Evolutionary conservation across 2,329 filamentous ascomycete genomes (phyloP).

Genomic region (Hypoxylon sp.): DNA sequence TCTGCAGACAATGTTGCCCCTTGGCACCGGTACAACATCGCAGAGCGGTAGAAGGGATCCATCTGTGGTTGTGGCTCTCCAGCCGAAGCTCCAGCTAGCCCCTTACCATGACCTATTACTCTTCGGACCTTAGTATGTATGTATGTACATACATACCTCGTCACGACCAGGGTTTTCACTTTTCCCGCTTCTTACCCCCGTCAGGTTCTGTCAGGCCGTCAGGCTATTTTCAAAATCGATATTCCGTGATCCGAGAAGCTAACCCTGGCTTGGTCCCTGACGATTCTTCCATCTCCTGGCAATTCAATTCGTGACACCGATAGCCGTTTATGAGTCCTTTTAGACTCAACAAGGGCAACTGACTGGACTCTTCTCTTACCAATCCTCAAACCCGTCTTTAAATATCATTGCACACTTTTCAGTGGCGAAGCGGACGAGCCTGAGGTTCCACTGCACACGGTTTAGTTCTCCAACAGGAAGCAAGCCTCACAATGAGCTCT

Average conservation of each 20-base stretch:
- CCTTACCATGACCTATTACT: background rate
- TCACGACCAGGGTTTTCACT: conserved; percentile 21
- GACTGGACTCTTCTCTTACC: conserved; percentile 7
- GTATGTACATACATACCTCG: no score
- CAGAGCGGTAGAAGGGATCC: conserved; percentile 14
- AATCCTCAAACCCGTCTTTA: conserved; percentile 18
- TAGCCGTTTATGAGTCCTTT: conserved; percentile 1
- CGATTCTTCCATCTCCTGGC: conserved; percentile 7
- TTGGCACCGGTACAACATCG: conserved; percentile 12
- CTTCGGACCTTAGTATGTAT: background rate
- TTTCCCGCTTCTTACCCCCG: conserved; percentile 8
- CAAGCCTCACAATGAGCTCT: conserved; percentile 29
- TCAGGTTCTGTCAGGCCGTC: conserved; percentile 19
- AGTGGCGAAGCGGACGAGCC: conserved; percentile 1
- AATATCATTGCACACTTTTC: conserved; percentile 15
- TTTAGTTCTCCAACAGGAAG: conserved; percentile 15
- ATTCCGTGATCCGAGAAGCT: conserved; percentile 27
- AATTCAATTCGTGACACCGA: conserved; percentile 12
- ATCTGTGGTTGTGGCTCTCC: conserved; percentile 10
- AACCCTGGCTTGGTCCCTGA: conserved; percentile 10
- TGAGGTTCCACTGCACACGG: conserved; percentile 15
- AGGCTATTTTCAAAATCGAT: conserved; percentile 21
- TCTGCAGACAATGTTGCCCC: conserved; percentile 15
- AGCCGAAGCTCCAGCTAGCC: conserved; percentile 1
- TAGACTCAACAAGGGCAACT: background rate